Conservation (phyloP, 2,329 filamentous ascomycete species). For the Nemania abortiva region DNA sequence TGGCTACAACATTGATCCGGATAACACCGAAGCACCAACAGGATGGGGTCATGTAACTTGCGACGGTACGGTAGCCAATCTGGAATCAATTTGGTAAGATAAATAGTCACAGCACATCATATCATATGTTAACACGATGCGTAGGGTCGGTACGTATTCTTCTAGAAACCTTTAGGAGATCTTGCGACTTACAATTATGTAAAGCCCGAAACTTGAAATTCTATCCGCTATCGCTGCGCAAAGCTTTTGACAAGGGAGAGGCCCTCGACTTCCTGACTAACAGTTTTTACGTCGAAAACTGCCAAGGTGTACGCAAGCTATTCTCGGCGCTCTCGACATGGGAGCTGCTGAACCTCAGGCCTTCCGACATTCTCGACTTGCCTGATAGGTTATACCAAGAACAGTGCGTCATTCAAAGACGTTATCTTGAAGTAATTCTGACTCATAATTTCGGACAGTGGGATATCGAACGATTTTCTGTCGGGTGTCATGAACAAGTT, state of each 20-base stretch:
- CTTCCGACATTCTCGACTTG: conserved; percentile 56
- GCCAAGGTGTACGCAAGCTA: conserved; percentile 49
- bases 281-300: conserved; percentile 50
- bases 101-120: neutral
- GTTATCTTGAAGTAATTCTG: neutral
- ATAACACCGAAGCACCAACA: conserved; percentile 44
- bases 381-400: conserved; percentile 54
- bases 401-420: conserved; percentile 43
- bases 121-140: conserved; percentile 10
- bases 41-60: conserved; percentile 61
- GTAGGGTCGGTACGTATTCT: conserved; percentile 37
- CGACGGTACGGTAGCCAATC: conserved; percentile 60
- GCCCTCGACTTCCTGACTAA: conserved; percentile 49
- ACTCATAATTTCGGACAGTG: conserved; percentile 26
- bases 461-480: conserved; percentile 56
- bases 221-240: conserved; percentile 57
- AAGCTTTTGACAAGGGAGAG: conserved; percentile 47
- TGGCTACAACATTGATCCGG: conserved; percentile 56
- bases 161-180: neutral
- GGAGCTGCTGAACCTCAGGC: conserved; percentile 60
- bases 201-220: conserved; percentile 61
- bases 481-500: conserved; percentile 50
- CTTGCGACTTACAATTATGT: conserved; percentile 31
- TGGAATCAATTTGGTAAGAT: conserved; percentile 60
- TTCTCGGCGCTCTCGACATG: conserved; percentile 55